Conservation (phyloP, 2,329 filamentous ascomycete genomes). For the Endothia cerciana region DNA sequence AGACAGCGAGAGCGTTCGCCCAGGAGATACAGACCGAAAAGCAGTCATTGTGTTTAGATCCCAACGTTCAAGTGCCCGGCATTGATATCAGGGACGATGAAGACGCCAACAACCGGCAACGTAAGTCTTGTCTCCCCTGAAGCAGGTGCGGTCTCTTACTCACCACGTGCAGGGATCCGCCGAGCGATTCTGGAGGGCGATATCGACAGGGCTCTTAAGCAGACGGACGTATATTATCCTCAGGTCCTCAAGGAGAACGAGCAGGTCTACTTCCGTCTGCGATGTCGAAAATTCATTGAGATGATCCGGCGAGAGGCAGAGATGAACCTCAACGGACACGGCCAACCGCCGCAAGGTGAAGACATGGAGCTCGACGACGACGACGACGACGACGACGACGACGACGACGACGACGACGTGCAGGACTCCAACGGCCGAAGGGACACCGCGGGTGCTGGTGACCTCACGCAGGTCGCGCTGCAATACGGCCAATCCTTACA, state of each 20-base stretch:
- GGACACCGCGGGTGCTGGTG: constrained; percentile 30
- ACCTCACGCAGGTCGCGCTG: constrained; percentile 71
- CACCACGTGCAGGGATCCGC: constrained; percentile 70
- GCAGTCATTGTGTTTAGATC: constrained; percentile 65
- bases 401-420: constrained; percentile 57
- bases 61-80: constrained; percentile 55
- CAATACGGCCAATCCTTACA: constrained; percentile 79
- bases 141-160: neutral
- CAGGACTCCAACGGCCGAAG: constrained; percentile 40
- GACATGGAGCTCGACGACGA: constrained; percentile 62
- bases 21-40: constrained; percentile 78
- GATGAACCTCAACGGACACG: constrained; percentile 54
- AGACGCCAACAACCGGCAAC: constrained; percentile 84
- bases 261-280: constrained; percentile 83
- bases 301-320: constrained; percentile 82
- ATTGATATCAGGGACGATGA: constrained; percentile 78
- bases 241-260: constrained; percentile 79
- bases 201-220: constrained; percentile 85
- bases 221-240: constrained; percentile 78
- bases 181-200: constrained; percentile 88
- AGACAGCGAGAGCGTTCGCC: constrained; percentile 87
- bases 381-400: constrained; percentile 53
- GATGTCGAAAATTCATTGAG: constrained; percentile 92
- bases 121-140: constrained; percentile 55
- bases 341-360: constrained; percentile 48